phyloP scores from a whole-genome alignment of 345 rosid species.

The Bruguiera sexangula region DNA sequence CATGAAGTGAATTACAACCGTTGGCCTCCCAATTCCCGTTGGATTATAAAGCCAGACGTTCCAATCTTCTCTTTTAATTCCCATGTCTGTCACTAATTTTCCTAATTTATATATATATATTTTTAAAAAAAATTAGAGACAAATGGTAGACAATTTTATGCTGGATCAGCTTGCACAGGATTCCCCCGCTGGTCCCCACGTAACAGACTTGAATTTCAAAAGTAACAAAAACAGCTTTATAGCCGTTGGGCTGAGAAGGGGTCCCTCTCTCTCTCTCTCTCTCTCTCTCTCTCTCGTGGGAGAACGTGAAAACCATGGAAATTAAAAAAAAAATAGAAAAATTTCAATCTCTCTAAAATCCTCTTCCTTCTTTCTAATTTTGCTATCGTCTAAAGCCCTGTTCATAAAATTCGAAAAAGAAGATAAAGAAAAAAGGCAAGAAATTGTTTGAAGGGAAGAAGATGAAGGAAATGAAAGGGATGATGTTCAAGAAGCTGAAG shows the following conservation, averaged over 20 bases:
- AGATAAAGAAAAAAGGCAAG: not conserved
- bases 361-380: not conserved
- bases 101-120: not conserved
- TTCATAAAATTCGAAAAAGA: slow-evolving; percentile 4
- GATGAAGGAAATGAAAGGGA: slow-evolving; percentile 81
- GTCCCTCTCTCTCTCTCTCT: not conserved
- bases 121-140: not conserved
- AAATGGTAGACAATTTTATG: not conserved
- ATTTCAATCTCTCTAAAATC: slow-evolving; percentile 7
- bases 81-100: slow-evolving; percentile 1
- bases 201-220: slow-evolving; percentile 27
- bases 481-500: slow-evolving; percentile 60
- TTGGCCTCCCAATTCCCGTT: not conserved
- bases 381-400: not conserved
- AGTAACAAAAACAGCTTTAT: slow-evolving; percentile 34
- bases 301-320: not conserved
- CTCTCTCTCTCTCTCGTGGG: not conserved
- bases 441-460: not conserved
- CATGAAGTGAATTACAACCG: slow-evolving; percentile 18
- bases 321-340: not conserved
- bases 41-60: too few species aligned
- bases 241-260: slow-evolving; percentile 60
- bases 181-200: slow-evolving; percentile 5
- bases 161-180: not conserved
- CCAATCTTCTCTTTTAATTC: too few species aligned